Conservation (phyloP, 2,329 filamentous ascomycete species). For the Fusarium nanum region DNA sequence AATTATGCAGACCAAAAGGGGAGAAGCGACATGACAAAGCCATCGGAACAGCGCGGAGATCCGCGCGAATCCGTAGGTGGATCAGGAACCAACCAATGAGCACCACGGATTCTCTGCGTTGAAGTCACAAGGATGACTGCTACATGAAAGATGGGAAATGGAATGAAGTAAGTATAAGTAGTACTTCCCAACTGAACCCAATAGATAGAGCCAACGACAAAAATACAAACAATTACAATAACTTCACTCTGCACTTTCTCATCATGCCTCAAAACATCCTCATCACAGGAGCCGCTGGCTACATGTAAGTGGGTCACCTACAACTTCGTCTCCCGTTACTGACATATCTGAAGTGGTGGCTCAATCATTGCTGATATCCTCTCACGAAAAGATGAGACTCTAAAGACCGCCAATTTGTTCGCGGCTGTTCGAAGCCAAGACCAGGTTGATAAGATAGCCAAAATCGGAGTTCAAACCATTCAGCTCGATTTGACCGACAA, state of each 20-base stretch:
- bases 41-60: conserved; percentile 9
- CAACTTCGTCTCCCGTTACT: background rate
- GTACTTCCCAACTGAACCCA: background rate
- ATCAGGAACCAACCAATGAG: background rate
- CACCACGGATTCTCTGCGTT: background rate
- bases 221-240: background rate
- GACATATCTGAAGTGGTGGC: conserved; percentile 47
- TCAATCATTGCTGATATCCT: conserved; percentile 52
- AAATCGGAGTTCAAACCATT: conserved; percentile 48
- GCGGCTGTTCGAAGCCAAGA: conserved; percentile 52
- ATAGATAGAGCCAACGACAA: background rate
- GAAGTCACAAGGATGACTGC: too few relatives aligned
- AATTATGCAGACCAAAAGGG: background rate
- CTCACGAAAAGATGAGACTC: conserved; percentile 26
- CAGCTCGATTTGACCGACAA: conserved; percentile 50
- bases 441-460: conserved; percentile 48
- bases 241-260: background rate
- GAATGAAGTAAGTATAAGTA: background rate
- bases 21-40: conserved; percentile 5
- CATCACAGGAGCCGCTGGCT: conserved; percentile 53
- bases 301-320: conserved; percentile 42
- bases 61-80: background rate
- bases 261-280: conserved; percentile 48
- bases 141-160: background rate
- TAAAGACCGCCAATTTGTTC: conserved; percentile 44